Conservation (phyloP, 2,329 filamentous ascomycete species). For the Claviceps lovelessii region DNA sequence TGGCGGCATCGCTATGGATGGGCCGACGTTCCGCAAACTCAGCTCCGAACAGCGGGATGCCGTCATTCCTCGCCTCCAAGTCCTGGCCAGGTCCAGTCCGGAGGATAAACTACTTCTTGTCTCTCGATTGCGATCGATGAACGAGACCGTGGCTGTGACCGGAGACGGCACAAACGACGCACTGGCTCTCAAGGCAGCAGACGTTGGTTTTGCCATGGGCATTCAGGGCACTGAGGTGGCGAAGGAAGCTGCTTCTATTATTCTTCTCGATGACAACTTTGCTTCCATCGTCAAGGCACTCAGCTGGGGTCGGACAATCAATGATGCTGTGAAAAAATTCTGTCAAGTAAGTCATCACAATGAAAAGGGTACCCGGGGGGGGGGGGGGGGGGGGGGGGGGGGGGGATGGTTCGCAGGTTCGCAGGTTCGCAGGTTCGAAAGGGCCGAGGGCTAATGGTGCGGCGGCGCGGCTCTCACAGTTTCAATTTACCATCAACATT, state of each 20-base stretch:
- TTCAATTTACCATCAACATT: conserved; percentile 56
- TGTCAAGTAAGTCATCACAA: conserved; percentile 30
- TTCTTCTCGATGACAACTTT: conserved; percentile 53
- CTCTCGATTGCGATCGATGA: conserved; percentile 47
- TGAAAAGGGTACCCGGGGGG: background rate
- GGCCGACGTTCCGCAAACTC: conserved; percentile 40
- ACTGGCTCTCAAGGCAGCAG: conserved; percentile 49
- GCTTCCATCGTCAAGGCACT: conserved; percentile 47
- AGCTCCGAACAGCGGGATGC: conserved; percentile 33
- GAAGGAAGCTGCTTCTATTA: conserved; percentile 51
- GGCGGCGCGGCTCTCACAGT: conserved; percentile 16
- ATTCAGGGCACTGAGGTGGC: conserved; percentile 52
- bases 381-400: no score
- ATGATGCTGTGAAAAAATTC: conserved; percentile 51
- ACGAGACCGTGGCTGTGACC: conserved; percentile 52
- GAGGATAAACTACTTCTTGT: conserved; percentile 56
- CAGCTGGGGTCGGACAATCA: conserved; percentile 48
- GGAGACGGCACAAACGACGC: conserved; percentile 55
- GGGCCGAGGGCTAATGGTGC: background rate
- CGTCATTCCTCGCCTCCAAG: conserved; percentile 48
- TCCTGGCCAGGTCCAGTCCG: conserved; percentile 54
- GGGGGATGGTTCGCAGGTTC: no score
- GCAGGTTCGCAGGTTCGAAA: no score
- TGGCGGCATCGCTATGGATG: conserved; percentile 51
- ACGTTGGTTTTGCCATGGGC: conserved; percentile 56